Conservation (phyloP, 495 filamentous ascomycete species). For the Aspergillus wentii region DNA sequence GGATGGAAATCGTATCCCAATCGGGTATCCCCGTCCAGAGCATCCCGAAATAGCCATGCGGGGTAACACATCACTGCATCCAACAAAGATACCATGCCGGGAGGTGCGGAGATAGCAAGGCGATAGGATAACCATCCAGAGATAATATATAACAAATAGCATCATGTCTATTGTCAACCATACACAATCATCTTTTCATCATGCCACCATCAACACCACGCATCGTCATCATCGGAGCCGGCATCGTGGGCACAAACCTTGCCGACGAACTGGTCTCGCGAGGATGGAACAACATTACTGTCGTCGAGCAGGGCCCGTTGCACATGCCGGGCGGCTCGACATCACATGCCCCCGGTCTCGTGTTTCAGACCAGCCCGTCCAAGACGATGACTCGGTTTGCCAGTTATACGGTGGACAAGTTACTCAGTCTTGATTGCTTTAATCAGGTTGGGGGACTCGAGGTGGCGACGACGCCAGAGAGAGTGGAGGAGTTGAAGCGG, state of each 20-base stretch:
- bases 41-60: no score
- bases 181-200: slow-evolving; percentile 3
- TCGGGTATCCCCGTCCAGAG: no score
- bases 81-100: no score
- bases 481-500: slow-evolving; percentile 47
- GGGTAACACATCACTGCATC: no score
- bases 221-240: slow-evolving; percentile 50
- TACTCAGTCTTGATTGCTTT: slow-evolving; percentile 44
- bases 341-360: slow-evolving; percentile 48
- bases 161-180: slow-evolving; percentile 8
- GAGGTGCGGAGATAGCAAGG: no score
- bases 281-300: slow-evolving; percentile 48
- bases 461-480: slow-evolving; percentile 42
- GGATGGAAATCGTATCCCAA: no score
- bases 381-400: slow-evolving; percentile 48
- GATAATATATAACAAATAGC: no score
- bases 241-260: slow-evolving; percentile 49
- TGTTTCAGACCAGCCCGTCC: slow-evolving; percentile 45
- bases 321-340: slow-evolving; percentile 49
- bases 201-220: slow-evolving; percentile 24
- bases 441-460: slow-evolving; percentile 48
- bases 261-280: slow-evolving; percentile 48
- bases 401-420: slow-evolving; percentile 44
- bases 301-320: slow-evolving; percentile 49
- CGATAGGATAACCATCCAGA: no score